Conservation (phyloP, 202 grass and related monocot genomes). For the Carex arenaria region DNA sequence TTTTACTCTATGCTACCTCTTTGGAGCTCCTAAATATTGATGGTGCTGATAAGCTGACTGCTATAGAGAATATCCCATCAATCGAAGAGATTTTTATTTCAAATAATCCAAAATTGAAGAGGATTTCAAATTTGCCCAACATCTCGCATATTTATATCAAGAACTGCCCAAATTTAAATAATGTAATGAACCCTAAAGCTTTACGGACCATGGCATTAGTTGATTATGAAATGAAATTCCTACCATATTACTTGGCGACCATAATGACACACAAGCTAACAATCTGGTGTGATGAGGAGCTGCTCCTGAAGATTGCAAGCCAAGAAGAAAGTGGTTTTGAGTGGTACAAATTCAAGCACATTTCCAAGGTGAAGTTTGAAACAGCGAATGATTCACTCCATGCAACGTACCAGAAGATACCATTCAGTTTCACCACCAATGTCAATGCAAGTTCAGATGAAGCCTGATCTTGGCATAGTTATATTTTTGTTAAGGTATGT, state of each 20-base stretch:
- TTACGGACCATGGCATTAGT: background rate
- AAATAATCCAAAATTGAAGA: too few species aligned
- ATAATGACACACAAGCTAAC: constrained; percentile 1
- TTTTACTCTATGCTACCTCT: too few species aligned
- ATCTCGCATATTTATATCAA: background rate
- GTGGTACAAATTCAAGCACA: constrained; percentile 25
- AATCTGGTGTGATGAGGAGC: constrained; percentile 3
- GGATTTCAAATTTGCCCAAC: too few species aligned
- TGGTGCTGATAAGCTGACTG: too few species aligned
- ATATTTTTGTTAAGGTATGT: too few species aligned
- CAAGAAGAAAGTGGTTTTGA: background rate
- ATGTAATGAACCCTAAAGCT: background rate
- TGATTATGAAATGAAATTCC: background rate
- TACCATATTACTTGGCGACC: constrained; percentile 10
- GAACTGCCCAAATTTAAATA: background rate
- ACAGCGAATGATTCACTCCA: background rate
- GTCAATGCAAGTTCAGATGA: too few species aligned
- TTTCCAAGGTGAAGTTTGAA: background rate
- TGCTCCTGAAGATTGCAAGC: background rate
- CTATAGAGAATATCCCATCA: too few species aligned
- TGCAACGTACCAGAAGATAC: too few species aligned
- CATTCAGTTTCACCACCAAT: too few species aligned
- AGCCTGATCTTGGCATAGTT: too few species aligned
- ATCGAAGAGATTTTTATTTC: too few species aligned
- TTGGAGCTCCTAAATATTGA: too few species aligned